Evolutionary conservation across 148 eudicot genomes (phyloP), one percentile per base, ranked within the genome.

Genomic region (Agrostemma githago): DNA sequence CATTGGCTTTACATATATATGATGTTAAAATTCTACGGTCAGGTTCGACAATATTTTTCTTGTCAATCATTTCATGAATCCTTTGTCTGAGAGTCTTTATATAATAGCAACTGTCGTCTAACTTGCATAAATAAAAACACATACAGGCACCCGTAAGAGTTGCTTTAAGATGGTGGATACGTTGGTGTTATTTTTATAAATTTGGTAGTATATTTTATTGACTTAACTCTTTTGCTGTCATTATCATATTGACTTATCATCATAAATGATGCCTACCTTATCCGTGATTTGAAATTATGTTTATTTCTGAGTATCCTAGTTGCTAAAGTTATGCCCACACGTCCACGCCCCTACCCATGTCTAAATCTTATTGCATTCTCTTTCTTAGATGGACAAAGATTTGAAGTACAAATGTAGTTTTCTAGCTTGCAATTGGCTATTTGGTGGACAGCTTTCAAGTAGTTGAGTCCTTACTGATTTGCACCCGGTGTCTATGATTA

Each of bases 361-460:
- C 10, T 15, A 12, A 41, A 41, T 51, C 38, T 67, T 54, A 58
- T 7, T 58, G n/a, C 66, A 16, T 9, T 20, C 51, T 68, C 12
- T 34, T 76, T 59, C 51, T 40, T 66, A 66, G 20, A 14, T 61
- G 58, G 61, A 48, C 37, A 48, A 6, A 15, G 41, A 16, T 15
- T 21, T 70, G 73, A 66, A 66, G 48, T 66, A 66, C 70, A 15
- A 39, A 66, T 66, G 6, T 6, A 40, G 21, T 66, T 66, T 66
- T 64, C 26, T n/a, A 7, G 40, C 11, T 66, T 6, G 70, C 16
- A 63, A 63, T 34, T 63, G 41, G 43, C 51, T 41, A 21, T 68
- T 44, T 2, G 56, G 71, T 68, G 3, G 56, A 68, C 20, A 68
- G 37, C 71, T 68, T 68, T 68, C 56, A 43, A 68, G 56, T 43